Evolutionary conservation across 192 early-diverging fungal genomes (phyloP), one percentile per base, ranked within the genome.

Genomic region (Coemansia sp.): DNA sequence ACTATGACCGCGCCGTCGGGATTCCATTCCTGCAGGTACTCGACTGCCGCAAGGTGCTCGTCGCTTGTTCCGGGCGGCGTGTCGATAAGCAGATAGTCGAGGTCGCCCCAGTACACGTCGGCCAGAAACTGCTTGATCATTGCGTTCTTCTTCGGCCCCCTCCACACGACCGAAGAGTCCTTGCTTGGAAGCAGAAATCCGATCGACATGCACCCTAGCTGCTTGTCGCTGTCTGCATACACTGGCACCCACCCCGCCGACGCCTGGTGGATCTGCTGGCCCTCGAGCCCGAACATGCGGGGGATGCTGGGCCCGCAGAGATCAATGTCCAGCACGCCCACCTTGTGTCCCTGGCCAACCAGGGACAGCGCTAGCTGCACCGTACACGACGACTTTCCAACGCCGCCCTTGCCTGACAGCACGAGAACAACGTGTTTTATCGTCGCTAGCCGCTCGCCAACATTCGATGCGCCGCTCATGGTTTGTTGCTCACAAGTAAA

Each of bases 51-150:
- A 62, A 99, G 83, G 67, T 99, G 95, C 74, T 99, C 97, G 81
- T 99, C 97, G 30, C 91, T 94, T 0, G 97, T 99, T 8, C 96
- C 93, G 24, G 97, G 97, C 51, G 97, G 97, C 25, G 97, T 99
- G 80, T 98, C 96, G 51, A 98, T 90, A 28, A 98, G 78, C 23
- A 99, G 77, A 60, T 92, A 99, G 67, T 99, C 95, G 29, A 97
- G 81, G 18, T 92, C 87, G 28, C 97, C 95, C 95, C 95, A 99
- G 77, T 89, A 93, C 0, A 98, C 95, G 64, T 99, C 95, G 32
- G 90, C 84, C 55, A 99, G 72, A 58, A 99, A 98, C 78, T 95
- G 97, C 61, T 92, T 92, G 72, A 99, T 99, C 88, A 99, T 93
- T 8, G 94, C 95, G 75, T 90, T 97, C 85, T 99, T 99, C 69